phyloP scores from a whole-genome alignment of 768 basidiomycete species.

The Steccherinum ochraceum region DNA sequence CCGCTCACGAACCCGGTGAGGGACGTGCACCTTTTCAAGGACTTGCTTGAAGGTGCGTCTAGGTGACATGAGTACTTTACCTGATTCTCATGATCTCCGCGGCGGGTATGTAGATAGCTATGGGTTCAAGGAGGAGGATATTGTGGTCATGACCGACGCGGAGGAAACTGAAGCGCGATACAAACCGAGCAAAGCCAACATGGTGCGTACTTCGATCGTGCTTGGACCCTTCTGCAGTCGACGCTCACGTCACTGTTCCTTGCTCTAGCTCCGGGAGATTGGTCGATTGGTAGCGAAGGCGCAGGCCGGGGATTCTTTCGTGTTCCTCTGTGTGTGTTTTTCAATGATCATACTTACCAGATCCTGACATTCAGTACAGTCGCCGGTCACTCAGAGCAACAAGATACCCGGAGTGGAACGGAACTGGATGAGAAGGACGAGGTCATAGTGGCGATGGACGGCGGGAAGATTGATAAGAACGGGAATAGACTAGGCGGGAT shows the following conservation, averaged over 20 bases:
- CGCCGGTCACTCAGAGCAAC: conserved; percentile 9
- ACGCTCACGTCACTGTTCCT: background rate
- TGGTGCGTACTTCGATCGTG: background rate
- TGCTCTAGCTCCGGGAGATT: background rate
- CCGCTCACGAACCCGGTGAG: background rate
- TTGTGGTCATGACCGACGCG: background rate
- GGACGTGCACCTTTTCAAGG: background rate
- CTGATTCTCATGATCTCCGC: too few relatives aligned
- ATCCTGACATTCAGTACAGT: too few relatives aligned
- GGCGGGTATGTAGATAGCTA: too few relatives aligned
- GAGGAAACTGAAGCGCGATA: background rate
- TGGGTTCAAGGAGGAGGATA: background rate
- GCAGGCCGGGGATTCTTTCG: background rate
- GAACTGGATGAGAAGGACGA: conserved; percentile 8
- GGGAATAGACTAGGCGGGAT: background rate
- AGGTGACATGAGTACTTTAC: background rate
- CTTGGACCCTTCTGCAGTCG: too few relatives aligned
- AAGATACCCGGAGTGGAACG: conserved; percentile 1
- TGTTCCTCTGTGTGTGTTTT: background rate
- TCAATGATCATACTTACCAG: too few relatives aligned
- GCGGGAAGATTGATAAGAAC: background rate
- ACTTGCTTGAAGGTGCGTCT: background rate
- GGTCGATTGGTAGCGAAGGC: background rate
- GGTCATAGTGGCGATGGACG: background rate
- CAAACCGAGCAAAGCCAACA: background rate